phyloP scores from a whole-genome alignment of 2,329 filamentous ascomycete species.

The Fusarium nisikadoi region DNA sequence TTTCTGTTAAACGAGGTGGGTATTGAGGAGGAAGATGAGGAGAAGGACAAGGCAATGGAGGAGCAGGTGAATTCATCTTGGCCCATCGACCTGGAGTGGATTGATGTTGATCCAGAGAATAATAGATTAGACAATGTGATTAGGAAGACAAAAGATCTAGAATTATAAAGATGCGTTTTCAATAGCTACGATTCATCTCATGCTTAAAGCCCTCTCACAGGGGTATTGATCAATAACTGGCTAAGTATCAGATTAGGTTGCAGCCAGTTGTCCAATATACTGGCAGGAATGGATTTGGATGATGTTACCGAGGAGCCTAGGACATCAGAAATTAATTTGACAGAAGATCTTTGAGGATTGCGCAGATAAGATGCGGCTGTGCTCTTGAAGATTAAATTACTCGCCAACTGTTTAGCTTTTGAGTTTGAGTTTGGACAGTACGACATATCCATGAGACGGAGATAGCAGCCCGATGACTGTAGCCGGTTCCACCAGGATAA shows the following conservation, averaged over 20 bases:
- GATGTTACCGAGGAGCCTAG: too few species aligned
- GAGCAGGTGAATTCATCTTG: background rate
- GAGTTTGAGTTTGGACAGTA: background rate
- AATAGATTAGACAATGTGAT: background rate
- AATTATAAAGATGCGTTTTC: background rate
- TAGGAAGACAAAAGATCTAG: background rate
- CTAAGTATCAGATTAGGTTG: too few species aligned
- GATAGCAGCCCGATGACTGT: background rate
- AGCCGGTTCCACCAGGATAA: background rate
- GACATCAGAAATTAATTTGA: too few species aligned
- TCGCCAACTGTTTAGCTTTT: background rate
- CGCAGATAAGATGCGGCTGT: too few species aligned
- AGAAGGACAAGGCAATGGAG: background rate
- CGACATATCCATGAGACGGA: background rate
- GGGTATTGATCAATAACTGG: too few species aligned
- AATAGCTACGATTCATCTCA: background rate
- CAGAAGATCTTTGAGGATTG: too few species aligned
- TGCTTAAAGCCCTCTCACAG: accelerated
- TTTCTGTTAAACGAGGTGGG: background rate
- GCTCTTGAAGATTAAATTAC: too few species aligned
- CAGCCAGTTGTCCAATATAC: background rate
- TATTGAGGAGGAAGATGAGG: background rate
- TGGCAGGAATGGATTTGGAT: too few species aligned
- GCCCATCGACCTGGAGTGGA: background rate
- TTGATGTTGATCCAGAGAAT: background rate